Conservation (phyloP, 2,329 filamentous ascomycete species). For the Orbilia ellipsospora region DNA sequence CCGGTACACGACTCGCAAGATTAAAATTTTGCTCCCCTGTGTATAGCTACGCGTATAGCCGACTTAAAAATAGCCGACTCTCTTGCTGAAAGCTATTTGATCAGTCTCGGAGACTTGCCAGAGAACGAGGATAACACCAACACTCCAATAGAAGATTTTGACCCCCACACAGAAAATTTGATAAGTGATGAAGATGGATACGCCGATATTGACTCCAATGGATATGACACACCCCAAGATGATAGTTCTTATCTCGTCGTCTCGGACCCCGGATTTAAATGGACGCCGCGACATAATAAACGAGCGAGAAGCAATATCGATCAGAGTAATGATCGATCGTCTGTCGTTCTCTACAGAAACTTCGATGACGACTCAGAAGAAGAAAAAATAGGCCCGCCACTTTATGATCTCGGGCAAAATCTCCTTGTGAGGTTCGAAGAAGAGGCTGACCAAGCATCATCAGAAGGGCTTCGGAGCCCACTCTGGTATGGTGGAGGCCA, state of each 20-base stretch:
- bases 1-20: too few species aligned
- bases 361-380: constrained; percentile 6
- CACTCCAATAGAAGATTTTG: neutral
- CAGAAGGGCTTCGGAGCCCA: neutral
- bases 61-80: neutral
- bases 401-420: neutral
- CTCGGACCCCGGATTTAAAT: neutral
- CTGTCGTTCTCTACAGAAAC: neutral
- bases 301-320: neutral
- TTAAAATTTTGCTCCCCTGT: neutral
- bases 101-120: too few species aligned
- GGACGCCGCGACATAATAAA: neutral
- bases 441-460: constrained; percentile 5
- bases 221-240: neutral
- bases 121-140: too few species aligned
- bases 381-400: constrained; percentile 2
- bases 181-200: neutral
- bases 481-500: constrained; percentile 3
- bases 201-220: neutral
- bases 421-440: constrained; percentile 6
- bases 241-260: neutral
- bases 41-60: neutral
- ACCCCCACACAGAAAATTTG: neutral
- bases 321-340: neutral
- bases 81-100: too few species aligned